Evolutionary conservation across 2,329 filamentous ascomycete species (phyloP).

Genomic region (Leptodontidium sp.): DNA sequence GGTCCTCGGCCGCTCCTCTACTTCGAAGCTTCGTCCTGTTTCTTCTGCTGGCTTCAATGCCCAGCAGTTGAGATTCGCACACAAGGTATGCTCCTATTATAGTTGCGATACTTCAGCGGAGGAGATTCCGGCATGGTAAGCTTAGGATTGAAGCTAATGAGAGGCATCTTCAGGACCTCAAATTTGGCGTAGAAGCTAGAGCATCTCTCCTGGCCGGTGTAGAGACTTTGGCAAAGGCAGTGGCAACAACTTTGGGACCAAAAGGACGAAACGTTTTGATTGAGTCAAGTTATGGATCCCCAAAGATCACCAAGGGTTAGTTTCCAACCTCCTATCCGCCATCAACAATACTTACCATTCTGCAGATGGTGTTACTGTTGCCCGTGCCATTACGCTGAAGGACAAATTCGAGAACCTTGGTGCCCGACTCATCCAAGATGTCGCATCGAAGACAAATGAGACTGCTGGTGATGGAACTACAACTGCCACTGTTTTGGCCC

Average conservation of each 20-base stretch:
- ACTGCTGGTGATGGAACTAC: slow-evolving; percentile 98
- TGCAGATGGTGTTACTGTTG: slow-evolving; percentile 85
- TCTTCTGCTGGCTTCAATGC: slow-evolving; percentile 67
- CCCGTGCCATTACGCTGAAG: slow-evolving; percentile 89
- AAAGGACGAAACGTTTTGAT: slow-evolving; percentile 99
- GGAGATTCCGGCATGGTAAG: neutral
- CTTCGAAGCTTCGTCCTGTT: slow-evolving; percentile 67
- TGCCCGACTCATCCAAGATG: slow-evolving; percentile 94
- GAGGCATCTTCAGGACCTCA: slow-evolving; percentile 75
- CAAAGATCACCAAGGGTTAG: slow-evolving; percentile 99
- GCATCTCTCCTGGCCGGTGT: slow-evolving; percentile 91
- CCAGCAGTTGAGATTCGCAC: slow-evolving; percentile 94
- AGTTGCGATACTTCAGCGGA: too few species aligned
- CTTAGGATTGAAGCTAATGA: slow-evolving; percentile 24
- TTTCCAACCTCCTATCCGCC: slow-evolving; percentile 24
- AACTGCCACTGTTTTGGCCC: slow-evolving; percentile 94
- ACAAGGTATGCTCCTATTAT: slow-evolving; percentile 75
- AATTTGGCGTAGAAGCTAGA: slow-evolving; percentile 95
- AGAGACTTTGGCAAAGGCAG: slow-evolving; percentile 94
- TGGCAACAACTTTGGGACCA: slow-evolving; percentile 93
- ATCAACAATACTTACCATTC: slow-evolving; percentile 27
- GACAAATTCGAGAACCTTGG: slow-evolving; percentile 99
- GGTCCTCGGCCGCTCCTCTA: slow-evolving; percentile 74
- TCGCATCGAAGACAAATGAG: slow-evolving; percentile 99
- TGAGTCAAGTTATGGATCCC: slow-evolving; percentile 97